Evolutionary conservation across 306 rosid genomes (phyloP).

Genomic region (Prosopis cineraria): DNA sequence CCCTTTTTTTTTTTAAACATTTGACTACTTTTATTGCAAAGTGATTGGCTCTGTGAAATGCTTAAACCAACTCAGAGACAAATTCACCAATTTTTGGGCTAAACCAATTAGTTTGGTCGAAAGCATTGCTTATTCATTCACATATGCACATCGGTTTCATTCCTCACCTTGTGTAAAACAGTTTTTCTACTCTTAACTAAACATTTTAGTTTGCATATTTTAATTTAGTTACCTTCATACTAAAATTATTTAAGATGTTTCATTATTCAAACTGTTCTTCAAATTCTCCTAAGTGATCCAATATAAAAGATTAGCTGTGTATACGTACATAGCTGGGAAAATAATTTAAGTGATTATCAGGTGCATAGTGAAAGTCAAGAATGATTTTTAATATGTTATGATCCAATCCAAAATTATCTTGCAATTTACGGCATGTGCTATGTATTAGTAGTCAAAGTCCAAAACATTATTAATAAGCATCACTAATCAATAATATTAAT

Average conservation of each 20-base stretch:
- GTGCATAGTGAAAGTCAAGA: no score
- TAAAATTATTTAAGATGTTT: no score
- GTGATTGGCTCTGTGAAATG: background rate
- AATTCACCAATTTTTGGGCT: background rate
- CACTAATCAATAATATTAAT: no score
- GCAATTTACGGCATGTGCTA: background rate
- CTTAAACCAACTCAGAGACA: no score
- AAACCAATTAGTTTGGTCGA: no score
- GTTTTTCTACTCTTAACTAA: background rate
- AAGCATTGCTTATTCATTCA: no score
- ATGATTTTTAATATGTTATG: background rate
- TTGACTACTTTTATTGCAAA: background rate
- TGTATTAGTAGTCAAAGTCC: background rate
- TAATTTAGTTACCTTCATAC: background rate
- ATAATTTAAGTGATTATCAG: background rate
- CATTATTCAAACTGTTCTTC: background rate
- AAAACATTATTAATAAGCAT: no score
- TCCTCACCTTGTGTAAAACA: background rate
- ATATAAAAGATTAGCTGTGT: background rate
- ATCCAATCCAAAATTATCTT: background rate
- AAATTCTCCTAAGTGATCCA: background rate
- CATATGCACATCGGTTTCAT: background rate
- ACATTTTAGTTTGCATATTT: background rate
- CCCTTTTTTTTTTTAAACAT: background rate
- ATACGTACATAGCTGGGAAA: background rate